Evolutionary conservation across 352 stramenopile genomes (phyloP).

Genomic region (Phytophthora vignae): DNA sequence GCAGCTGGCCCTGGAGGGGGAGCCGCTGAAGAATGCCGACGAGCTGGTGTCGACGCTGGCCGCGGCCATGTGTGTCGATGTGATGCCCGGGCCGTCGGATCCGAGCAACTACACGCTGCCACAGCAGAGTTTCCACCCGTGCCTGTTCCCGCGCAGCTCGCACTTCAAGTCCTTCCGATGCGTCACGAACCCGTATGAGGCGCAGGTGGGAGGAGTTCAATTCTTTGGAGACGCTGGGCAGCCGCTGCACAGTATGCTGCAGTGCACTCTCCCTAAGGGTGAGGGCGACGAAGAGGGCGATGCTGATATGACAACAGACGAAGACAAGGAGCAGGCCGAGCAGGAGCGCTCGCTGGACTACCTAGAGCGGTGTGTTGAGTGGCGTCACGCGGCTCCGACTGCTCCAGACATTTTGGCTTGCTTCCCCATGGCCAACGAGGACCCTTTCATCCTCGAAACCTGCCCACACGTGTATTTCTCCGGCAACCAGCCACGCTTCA

Average conservation of each 20-base stretch:
- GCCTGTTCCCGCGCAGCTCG: conserved; percentile 89
- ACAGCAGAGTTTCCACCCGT: conserved; percentile 95
- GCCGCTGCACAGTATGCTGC: conserved; percentile 87
- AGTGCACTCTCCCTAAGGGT: conserved; percentile 53
- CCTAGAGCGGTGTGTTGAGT: conserved; percentile 86
- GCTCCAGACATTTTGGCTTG: conserved; percentile 91
- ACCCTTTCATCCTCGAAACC: conserved; percentile 93
- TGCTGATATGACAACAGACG: conserved; percentile 31
- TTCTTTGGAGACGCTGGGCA: conserved; percentile 91
- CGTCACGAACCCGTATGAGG: conserved; percentile 95
- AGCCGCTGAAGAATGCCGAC: conserved; percentile 76
- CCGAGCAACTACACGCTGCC: conserved; percentile 92
- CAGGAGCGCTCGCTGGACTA: conserved; percentile 52
- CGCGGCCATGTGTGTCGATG: conserved; percentile 89
- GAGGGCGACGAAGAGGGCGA: conserved; percentile 44
- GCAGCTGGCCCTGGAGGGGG: conserved; percentile 50
- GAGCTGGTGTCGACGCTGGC: conserved; percentile 77
- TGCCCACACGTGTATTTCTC: conserved; percentile 93
- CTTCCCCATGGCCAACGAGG: conserved; percentile 91
- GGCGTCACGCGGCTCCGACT: conserved; percentile 94
- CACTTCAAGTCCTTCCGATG: conserved; percentile 85
- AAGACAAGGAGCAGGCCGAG: conserved; percentile 31
- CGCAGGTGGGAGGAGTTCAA: conserved; percentile 58
- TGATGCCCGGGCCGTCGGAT: conserved; percentile 91
- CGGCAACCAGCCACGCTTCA: conserved; percentile 92